phyloP scores from a whole-genome alignment of 331 rosid genomes.

The Spiraea crenata region DNA sequence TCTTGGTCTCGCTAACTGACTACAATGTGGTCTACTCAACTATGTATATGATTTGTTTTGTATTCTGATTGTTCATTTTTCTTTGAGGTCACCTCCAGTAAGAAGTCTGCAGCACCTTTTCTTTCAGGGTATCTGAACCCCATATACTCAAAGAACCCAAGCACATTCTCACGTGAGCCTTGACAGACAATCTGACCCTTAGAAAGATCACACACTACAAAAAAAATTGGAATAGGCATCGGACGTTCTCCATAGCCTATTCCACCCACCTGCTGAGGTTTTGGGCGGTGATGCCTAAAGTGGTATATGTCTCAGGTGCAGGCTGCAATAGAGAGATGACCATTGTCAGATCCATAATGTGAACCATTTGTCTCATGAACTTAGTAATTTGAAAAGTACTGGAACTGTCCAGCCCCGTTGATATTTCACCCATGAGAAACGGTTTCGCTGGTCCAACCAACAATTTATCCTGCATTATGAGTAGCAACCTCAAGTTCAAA shows the following conservation, averaged over 20 bases:
- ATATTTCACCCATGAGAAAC: slow-evolving; percentile 49
- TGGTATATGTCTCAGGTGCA: slow-evolving; percentile 46
- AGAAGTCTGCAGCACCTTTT: slow-evolving; percentile 49
- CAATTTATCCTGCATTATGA: slow-evolving; percentile 45
- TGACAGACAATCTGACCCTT: slow-evolving; percentile 45
- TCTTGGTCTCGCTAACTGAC: too few species aligned
- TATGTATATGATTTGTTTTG: too few species aligned
- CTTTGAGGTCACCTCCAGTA: slow-evolving; percentile 53
- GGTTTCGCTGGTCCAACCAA: slow-evolving; percentile 47
- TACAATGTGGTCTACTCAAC: too few species aligned
- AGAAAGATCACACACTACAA: too few species aligned
- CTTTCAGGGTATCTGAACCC: slow-evolving; percentile 51
- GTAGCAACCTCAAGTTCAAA: not conserved
- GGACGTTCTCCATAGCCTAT: too few species aligned
- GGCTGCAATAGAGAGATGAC: slow-evolving; percentile 49
- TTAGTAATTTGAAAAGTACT: slow-evolving; percentile 42
- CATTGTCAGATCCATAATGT: slow-evolving; percentile 37
- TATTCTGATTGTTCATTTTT: slow-evolving; percentile 55
- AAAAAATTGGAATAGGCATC: too few species aligned
- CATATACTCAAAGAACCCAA: slow-evolving; percentile 38
- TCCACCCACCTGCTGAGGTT: too few species aligned
- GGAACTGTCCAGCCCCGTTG: slow-evolving; percentile 51
- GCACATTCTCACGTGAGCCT: slow-evolving; percentile 42
- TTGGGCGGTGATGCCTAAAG: slow-evolving; percentile 38
- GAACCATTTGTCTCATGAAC: slow-evolving; percentile 46